Base-by-base conservation (phyloP, 805 yeast genomes). In the Schizosaccharomyces japonicus region DNA sequence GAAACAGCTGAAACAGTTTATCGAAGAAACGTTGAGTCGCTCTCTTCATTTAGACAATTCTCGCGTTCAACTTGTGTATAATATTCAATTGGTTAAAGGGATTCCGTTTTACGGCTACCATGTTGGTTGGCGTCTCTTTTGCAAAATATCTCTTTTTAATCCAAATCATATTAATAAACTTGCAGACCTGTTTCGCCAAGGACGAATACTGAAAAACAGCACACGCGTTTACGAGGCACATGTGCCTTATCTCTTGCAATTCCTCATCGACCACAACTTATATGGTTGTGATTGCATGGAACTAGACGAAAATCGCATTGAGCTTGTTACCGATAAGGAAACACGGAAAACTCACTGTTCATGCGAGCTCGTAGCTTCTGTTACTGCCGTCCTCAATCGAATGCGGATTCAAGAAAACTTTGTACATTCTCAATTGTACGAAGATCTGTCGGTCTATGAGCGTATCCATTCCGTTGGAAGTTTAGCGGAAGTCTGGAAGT, bases 91-190 rank as follows among this genome's bases (percentile, higher is more conserved):
- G 0, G 79, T 92, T 48, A 73, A 75, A 52, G 95, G 78, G 0
- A 66, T 72, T 0, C 87, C 92, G 0, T 78, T 85, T 45, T 90
- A 90, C 58, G 96, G 96, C 0, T 87, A 70, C 58, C 74, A 73
- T 52, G 66, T 72, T 2, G 83, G 83, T 0, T 71, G 74, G 63
- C 54, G 65, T n/a, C 61, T 71, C 1, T 79, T 72, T 55, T 71
- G 80, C 54, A 84, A 83, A 59, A 70, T 90, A 1, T 70, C 73
- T 45, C 57, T 84, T 10, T 56, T 78, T 8, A 74, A 76, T 50
- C 90, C 94, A 0, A 57, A 70, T 3, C 72, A 73, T 53, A 61
- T 66, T 17, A 63, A 71, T 3, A 66, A 80, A 48, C 59, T 83
- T 4, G 64, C 78, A 49, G 69, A 69, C 62, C 45, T 68, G 61